Conservation (phyloP, 768 basidiomycete genomes). For the Agaricus subrufescens region DNA sequence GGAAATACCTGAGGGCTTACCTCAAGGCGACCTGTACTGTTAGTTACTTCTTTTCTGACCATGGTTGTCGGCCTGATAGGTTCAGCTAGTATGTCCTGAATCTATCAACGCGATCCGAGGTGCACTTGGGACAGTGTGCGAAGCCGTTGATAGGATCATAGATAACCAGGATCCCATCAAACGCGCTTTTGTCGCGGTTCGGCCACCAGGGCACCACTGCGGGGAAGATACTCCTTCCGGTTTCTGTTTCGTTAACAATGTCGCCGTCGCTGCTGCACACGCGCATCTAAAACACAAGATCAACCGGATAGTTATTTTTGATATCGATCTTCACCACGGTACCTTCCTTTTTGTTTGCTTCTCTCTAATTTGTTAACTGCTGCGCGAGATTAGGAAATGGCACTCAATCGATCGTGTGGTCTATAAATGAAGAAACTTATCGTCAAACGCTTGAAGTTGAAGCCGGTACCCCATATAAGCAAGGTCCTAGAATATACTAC, state of each 20-base stretch:
- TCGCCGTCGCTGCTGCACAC: slow-evolving; percentile 85
- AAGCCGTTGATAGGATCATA: slow-evolving; percentile 76
- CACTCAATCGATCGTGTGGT: slow-evolving; percentile 89
- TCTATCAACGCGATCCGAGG: slow-evolving; percentile 78
- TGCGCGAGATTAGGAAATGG: slow-evolving; percentile 67
- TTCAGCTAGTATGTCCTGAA: slow-evolving; percentile 61
- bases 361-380: not conserved
- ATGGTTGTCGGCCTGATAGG: not conserved
- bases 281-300: slow-evolving; percentile 80
- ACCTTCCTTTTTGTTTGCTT: slow-evolving; percentile 10
- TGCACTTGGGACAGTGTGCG: slow-evolving; percentile 78
- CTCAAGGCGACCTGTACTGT: slow-evolving; percentile 86
- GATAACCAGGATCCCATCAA: slow-evolving; percentile 12
- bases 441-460: slow-evolving; percentile 58
- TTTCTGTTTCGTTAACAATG: slow-evolving; percentile 96
- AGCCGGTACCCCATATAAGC: slow-evolving; percentile 30
- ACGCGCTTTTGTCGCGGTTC: slow-evolving; percentile 75
- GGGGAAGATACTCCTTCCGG: slow-evolving; percentile 87
- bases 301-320: slow-evolving; percentile 78
- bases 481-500: slow-evolving; percentile 70
- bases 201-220: slow-evolving; percentile 95
- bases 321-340: slow-evolving; percentile 93
- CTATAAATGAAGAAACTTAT: slow-evolving; percentile 86
- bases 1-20: slow-evolving; percentile 70
- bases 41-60: slow-evolving; percentile 23